Evolutionary conservation across 176 grass and related monocot species (phyloP), one percentile per base, ranked within the genome.

Genomic region (Poa pratensis): DNA sequence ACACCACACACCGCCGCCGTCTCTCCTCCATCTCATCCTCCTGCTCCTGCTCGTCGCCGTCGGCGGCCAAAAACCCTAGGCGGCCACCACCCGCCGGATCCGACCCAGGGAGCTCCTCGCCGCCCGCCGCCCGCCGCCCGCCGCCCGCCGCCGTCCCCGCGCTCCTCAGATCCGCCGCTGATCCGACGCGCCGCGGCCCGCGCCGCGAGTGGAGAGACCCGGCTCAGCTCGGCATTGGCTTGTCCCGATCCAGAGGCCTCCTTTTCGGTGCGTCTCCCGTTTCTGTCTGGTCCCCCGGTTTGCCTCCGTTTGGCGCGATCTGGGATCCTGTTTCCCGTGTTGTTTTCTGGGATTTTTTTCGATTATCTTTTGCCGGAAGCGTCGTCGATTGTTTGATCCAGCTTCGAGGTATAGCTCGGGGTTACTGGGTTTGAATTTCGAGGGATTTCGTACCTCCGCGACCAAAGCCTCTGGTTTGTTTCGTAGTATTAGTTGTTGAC

Each of bases 271-370:
- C 75, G 84, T 87, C 80, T 60, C 80, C 58, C 51, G 84, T 75
- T 68, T 55, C 74, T 67, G 75, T 64, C 83, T 83, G 69, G 66
- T 68, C 82, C 83, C 72, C 73, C 2, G 75, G 14, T 3, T 79
- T n/a, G 74, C 71, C 76, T 46, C 65, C 20, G 49, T 82, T 85
- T 82, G 90, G 70, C 76, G 66, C 72, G 90, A 89, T 90, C 84
- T 92, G 43, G 57, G 80, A 92, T 81, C 67, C 82, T 75, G 28
- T 49, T 46, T 39, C 5, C 19, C 9, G 23, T 59, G 51, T 39
- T 62, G 65, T 18, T 76, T 75, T 84, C 61, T 1, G 17, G 22
- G 50, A 30, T 65, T 83, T 84, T 88, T 82, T 82, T 39, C 18
- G 5, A 5, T 11, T 80, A 10, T 17, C 35, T 91, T 86, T 78